These are phyloP conservation scores for Salvia rosmarinus DNA, from an alignment of 257 asterid species.

Conservation along the genomic window DNA sequence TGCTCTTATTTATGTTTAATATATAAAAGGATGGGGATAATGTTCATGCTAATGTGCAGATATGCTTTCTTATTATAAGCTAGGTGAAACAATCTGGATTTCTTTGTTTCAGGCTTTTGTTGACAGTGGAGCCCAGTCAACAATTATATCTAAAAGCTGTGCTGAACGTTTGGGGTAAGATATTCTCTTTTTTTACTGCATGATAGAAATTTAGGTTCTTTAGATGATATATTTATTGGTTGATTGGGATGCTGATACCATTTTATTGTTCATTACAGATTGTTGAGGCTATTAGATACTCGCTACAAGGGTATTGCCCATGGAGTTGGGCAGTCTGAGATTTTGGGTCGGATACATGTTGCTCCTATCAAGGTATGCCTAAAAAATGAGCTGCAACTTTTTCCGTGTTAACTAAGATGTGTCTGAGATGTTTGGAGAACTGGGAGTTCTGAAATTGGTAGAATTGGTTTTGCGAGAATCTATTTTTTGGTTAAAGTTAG, in stretches of 20 bases:
- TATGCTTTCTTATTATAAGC: conserved; percentile 22
- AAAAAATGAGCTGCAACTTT: conserved; percentile 5
- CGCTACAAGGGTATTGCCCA: conserved; percentile 95
- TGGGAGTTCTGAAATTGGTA: not conserved
- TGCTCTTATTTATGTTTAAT: no score
- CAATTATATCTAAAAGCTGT: conserved; percentile 94
- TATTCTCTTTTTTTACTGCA: conserved; percentile 22
- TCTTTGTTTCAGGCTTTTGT: conserved; percentile 85
- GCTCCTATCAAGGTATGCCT: conserved; percentile 90
- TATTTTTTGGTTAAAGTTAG: not conserved
- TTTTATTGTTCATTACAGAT: conserved; percentile 49
- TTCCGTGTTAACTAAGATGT: conserved; percentile 4
- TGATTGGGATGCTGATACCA: conserved; percentile 17
- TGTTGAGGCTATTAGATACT: conserved; percentile 81
- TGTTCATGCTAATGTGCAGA: conserved; percentile 22
- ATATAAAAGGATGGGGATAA: not conserved
- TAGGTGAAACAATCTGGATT: conserved; percentile 5
- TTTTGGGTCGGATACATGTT: conserved; percentile 92
- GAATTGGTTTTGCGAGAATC: not conserved
- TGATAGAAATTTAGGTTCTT: conserved; percentile 2
- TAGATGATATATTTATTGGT: conserved; percentile 23
- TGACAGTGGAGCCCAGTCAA: conserved; percentile 99
- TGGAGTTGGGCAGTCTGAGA: conserved; percentile 98
- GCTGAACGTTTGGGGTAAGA: conserved; percentile 95
- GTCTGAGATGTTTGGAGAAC: not conserved